Conservation (phyloP, 1,284 basidiomycete species). For the Cutaneotrichosporon sp. region DNA sequence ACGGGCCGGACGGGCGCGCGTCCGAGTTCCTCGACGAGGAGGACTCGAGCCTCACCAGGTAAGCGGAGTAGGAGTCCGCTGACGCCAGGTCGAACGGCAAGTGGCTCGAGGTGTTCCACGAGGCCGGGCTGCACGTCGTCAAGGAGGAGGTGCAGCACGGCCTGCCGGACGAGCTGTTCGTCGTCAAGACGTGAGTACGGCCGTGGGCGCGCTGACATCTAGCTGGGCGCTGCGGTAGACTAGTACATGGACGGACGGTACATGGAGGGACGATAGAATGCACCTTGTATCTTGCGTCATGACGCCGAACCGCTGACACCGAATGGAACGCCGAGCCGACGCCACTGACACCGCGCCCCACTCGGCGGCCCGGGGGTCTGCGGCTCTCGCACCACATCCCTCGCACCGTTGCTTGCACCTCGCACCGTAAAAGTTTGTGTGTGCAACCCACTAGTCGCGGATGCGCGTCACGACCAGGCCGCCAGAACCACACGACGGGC, state of each 20-base stretch:
- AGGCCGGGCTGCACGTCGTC: conserved; percentile 68
- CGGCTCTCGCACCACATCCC: no score
- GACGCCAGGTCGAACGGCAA: conserved; percentile 70
- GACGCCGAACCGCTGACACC: background rate
- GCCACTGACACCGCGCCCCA: no score
- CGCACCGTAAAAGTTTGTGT: no score
- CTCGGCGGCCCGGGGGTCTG: no score
- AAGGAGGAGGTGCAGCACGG: conserved; percentile 68
- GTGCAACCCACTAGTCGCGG: no score
- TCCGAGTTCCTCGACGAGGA: conserved; percentile 72
- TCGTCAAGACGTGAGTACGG: conserved; percentile 76
- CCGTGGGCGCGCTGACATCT: conserved; percentile 15
- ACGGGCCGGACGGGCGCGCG: conserved; percentile 57
- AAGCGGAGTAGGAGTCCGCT: background rate
- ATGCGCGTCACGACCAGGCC: no score
- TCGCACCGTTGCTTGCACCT: no score
- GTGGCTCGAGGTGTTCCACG: conserved; percentile 72
- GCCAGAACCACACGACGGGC: background rate
- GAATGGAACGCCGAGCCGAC: no score
- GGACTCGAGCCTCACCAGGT: conserved; percentile 88
- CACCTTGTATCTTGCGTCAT: background rate
- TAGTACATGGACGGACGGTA: background rate
- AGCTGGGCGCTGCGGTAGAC: conserved; percentile 33
- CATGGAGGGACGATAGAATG: background rate
- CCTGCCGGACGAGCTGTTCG: conserved; percentile 74